A percentile compares a stretch with the other conserved stretches of the same genome.
Conservation (phyloP, 2,329 filamentous ascomycete genomes). For the Metarhizium sp. region DNA sequence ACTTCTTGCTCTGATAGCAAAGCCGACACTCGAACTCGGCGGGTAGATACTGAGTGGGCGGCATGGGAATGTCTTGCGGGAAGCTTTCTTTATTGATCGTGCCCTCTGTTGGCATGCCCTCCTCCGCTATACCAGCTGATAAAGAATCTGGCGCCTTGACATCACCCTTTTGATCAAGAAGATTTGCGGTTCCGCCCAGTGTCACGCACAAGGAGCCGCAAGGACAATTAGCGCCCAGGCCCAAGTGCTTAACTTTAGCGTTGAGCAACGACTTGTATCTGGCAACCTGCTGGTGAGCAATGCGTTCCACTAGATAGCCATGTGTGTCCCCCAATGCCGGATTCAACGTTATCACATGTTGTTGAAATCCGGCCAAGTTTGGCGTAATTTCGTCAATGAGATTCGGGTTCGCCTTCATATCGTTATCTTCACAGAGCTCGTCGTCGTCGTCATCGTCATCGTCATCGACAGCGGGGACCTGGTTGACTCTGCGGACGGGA, state of each 20-base stretch:
- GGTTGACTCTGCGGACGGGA: slow-evolving; percentile 27
- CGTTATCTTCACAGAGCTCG: slow-evolving; percentile 44
- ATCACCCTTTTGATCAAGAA: slow-evolving; percentile 51
- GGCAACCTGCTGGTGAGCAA: slow-evolving; percentile 70
- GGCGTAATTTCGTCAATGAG: slow-evolving; percentile 61
- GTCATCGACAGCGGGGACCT: slow-evolving; percentile 7
- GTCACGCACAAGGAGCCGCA: slow-evolving; percentile 55
- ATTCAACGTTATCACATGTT: slow-evolving; percentile 65
- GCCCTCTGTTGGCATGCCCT: slow-evolving; percentile 59
- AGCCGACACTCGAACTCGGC: slow-evolving; percentile 85
- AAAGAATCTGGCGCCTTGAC: slow-evolving; percentile 49
- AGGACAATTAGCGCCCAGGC: slow-evolving; percentile 50
- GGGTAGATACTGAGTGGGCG: slow-evolving; percentile 66
- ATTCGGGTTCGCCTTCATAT: slow-evolving; percentile 49
- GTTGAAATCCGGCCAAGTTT: slow-evolving; percentile 65
- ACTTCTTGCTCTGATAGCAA: slow-evolving; percentile 77
- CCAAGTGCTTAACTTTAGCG: slow-evolving; percentile 59
- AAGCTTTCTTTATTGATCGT: slow-evolving; percentile 65
- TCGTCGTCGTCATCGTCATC: slow-evolving; percentile 49
- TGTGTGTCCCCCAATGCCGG: slow-evolving; percentile 51
- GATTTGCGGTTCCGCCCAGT: slow-evolving; percentile 54
- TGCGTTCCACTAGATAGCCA: slow-evolving; percentile 63
- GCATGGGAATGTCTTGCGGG: slow-evolving; percentile 70
- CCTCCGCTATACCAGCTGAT: slow-evolving; percentile 45
- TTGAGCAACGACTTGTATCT: slow-evolving; percentile 72